phyloP scores from a whole-genome alignment of 148 eudicot genomes.

The Salicornia ramosissima region DNA sequence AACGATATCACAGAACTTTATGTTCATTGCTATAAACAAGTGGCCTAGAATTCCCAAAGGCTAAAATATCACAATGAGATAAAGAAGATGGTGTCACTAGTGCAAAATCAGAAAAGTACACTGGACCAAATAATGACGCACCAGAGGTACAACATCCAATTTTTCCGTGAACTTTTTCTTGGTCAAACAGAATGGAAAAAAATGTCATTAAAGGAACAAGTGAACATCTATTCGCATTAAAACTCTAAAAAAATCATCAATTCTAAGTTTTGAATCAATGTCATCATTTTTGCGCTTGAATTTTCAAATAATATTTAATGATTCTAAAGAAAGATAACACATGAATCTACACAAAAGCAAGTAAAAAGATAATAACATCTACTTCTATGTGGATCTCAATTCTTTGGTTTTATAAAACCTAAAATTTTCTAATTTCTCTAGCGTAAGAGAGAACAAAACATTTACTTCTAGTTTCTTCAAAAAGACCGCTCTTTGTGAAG shows the following conservation, averaged over 20 bases:
- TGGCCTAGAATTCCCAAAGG: neutral
- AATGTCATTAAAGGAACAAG: neutral
- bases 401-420: neutral
- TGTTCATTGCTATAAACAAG: neutral
- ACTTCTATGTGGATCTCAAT: neutral
- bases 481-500: neutral
- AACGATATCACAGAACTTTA: neutral
- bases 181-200: neutral
- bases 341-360: neutral
- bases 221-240: neutral
- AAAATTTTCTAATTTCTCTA: neutral
- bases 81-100: too few species aligned
- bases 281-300: neutral
- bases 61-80: neutral
- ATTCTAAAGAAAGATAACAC: neutral
- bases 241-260: neutral
- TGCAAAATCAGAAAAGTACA: too few species aligned
- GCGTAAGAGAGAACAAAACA: slow-evolving; percentile 7
- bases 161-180: too few species aligned
- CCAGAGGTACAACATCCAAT: too few species aligned
- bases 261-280: neutral
- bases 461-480: neutral
- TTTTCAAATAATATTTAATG: neutral
- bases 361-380: neutral
- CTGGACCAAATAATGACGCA: too few species aligned